Base-by-base conservation (phyloP, 1,139 yeast genomes). In the Zygoascus meyerae region DNA sequence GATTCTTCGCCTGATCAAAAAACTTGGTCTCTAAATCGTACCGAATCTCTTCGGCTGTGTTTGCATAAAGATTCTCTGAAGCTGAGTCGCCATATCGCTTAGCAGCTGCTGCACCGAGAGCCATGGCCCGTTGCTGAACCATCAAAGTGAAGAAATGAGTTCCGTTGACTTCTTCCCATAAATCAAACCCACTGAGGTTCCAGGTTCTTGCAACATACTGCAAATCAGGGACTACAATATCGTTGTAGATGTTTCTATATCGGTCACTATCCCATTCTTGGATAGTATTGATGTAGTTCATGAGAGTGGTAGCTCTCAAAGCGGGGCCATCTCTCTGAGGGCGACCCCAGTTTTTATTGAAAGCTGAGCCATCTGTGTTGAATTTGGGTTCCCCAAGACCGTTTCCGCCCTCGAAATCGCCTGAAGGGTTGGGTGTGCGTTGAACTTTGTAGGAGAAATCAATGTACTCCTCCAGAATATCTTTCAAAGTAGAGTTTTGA, bases 321-420 rank as follows among this genome's bases (percentile, higher is more conserved):
- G 95, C 94, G 0, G 97, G 97, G 0, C 97, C 97, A 64, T 92
- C 98, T 52, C 87, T 75, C 65, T 90, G 98, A 0, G 98, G 98
- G 56, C 98, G 73, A 1, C 97, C 97, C 98, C 97, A 90, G 35
- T 69, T 62, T 2, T 70, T 79, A 12, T 66, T 63, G 57, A 83
- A 90, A 1, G 84, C 71, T 0, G 77, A 60, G 28, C 83, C 81
- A 61, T 86, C 76, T 2, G 81, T 79, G 60, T 74, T 64, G 59
- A 84, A 89, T 62, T 90, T 90, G 3, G 97, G 97, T 61, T 90
- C 97, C 1, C 97, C 97, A 33, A 90, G 71, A 2, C 89, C 89
- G 62, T 47, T 72, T 64, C 68, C 70, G 9, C 28, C 16, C 17
- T 42, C 21, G 61, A 81, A 81, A 1, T 67, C 62, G 0, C 97